These are phyloP conservation scores for Clitopilus hobsonii DNA, from an alignment of 768 basidiomycete species.

Conservation along the genomic window DNA sequence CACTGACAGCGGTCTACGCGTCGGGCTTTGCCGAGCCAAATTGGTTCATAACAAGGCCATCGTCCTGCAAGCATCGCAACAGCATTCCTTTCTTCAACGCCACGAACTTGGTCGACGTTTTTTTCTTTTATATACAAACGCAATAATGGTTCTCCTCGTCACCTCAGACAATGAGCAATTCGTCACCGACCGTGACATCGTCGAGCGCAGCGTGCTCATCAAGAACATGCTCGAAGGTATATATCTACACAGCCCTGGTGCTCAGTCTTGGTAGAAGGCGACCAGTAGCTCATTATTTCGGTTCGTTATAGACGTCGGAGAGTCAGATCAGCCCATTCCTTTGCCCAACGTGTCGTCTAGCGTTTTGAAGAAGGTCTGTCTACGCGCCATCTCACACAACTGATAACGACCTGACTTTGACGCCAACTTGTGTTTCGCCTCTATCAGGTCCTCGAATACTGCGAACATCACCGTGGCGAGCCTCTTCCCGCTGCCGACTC, in stretches of 20 bases:
- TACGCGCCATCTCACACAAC: slow-evolving; percentile 4
- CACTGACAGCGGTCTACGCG: slow-evolving; percentile 3
- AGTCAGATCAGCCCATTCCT: slow-evolving; percentile 91
- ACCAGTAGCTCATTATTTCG: slow-evolving; percentile 13
- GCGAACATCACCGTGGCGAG: slow-evolving; percentile 97
- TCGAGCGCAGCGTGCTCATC: slow-evolving; percentile 93
- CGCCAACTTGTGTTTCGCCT: not conserved
- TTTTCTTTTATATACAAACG: slow-evolving; percentile 1
- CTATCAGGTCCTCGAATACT: slow-evolving; percentile 91
- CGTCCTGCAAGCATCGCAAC: slow-evolving; percentile 6
- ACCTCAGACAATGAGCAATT: slow-evolving; percentile 97
- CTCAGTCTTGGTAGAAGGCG: slow-evolving; percentile 7
- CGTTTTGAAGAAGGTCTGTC: slow-evolving; percentile 82
- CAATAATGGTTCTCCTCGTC: slow-evolving; percentile 76
- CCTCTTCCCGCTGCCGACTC: slow-evolving; percentile 86
- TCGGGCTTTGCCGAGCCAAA: slow-evolving; percentile 36
- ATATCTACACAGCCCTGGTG: slow-evolving; percentile 12
- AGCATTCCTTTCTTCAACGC: slow-evolving; percentile 12
- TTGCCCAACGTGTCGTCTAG: slow-evolving; percentile 91
- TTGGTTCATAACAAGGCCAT: slow-evolving; percentile 24
- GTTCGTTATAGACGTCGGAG: slow-evolving; percentile 72
- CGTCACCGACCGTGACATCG: slow-evolving; percentile 89
- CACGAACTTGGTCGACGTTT: slow-evolving; percentile 11
- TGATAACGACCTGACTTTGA: not conserved
- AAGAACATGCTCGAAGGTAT: slow-evolving; percentile 99